Evolutionary conservation across 129 eudicot species (phyloP), one percentile per base, ranked within the genome.

Genomic region (carrot (Daucus carota)): DNA sequence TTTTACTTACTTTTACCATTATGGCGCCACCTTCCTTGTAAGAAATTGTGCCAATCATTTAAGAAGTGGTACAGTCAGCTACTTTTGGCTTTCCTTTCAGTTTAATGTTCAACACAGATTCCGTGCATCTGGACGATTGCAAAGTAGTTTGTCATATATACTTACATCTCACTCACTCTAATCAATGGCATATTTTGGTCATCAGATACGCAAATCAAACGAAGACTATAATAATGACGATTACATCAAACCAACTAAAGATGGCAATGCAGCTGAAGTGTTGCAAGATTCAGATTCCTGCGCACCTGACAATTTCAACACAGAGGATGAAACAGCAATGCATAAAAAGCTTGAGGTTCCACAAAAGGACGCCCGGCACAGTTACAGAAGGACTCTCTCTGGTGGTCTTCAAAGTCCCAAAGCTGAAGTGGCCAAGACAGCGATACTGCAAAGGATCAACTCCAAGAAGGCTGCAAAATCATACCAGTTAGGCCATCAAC

Each of bases 331-430:
- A 14, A 80, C 44, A 45, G 41, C 42, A 16, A 28, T 75, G 60
- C 31, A 75, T 20, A 77, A 79, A 14, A 63, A 66, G 17, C 17
- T 43, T 41, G 78, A 66, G 72, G 77, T 41, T 32, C 47, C 81
- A 6, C 75, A 80, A 77, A 59, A 81, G 13, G 81, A 78, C 42
- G 47, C 65, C 70, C 78, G 79, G 47, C 80, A 26, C 0, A 81
- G 48, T 57, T 91, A 91, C 87, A 82, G 87, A 78, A 80, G 97
- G 79, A 87, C 86, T 70, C 87, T 94, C 50, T 94, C 99, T 1
- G 99, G 97, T 4, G 99, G 97, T 75, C 90, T 91, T 44, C 87
- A 75, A 48, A 94, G 99, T 76, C 93, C 93, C 0, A 90, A 79
- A 84, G 69, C 93, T 6, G 90, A 87, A 38, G 89, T 94, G 63